A percentile compares a stretch with the other conserved stretches of the same genome.
Evolutionary conservation across 805 yeast genomes (phyloP).

Genomic region (Teunomyces aglyptinius): DNA sequence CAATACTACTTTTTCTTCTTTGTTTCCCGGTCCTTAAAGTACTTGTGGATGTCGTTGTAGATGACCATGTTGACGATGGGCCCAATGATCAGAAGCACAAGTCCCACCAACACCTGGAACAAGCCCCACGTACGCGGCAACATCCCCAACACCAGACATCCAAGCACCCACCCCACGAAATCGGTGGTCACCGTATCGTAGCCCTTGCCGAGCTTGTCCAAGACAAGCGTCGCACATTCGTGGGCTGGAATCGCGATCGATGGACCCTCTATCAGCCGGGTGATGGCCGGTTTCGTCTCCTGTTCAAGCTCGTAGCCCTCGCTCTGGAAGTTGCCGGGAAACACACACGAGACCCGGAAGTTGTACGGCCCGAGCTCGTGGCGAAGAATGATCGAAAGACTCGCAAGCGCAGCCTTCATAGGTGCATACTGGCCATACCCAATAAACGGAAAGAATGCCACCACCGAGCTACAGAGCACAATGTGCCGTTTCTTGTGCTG

Average conservation of each 20-base stretch:
- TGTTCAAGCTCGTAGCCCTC: conserved; percentile 87
- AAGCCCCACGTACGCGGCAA: conserved; percentile 63
- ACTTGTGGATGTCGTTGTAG: conserved; percentile 49
- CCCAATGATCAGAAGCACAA: conserved; percentile 42
- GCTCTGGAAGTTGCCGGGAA: conserved; percentile 86
- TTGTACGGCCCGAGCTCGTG: conserved; percentile 75
- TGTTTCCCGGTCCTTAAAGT: conserved; percentile 32
- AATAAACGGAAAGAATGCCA: conserved; percentile 81
- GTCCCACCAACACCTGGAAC: conserved; percentile 38
- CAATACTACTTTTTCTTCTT: conserved; percentile 3
- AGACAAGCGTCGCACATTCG: conserved; percentile 60
- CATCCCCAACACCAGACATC: conserved; percentile 63
- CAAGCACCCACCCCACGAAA: conserved; percentile 77
- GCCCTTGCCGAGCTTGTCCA: conserved; percentile 59
- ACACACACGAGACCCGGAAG: conserved; percentile 68
- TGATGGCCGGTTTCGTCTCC: conserved; percentile 79
- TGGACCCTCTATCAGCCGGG: conserved; percentile 81
- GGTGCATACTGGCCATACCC: conserved; percentile 95
- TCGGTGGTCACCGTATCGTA: conserved; percentile 79
- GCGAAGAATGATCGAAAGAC: conserved; percentile 72
- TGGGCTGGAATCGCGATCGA: conserved; percentile 67
- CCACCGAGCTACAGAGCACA: conserved; percentile 66
- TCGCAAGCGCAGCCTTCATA: conserved; percentile 73
- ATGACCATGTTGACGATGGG: conserved; percentile 55
- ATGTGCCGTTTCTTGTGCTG: conserved; percentile 50